A percentile compares a stretch with the other conserved stretches of the same genome.
These are phyloP conservation scores for Anaeramoeba flamelloides DNA, from an alignment of 78 protist genomes.

Conservation along the genomic window DNA sequence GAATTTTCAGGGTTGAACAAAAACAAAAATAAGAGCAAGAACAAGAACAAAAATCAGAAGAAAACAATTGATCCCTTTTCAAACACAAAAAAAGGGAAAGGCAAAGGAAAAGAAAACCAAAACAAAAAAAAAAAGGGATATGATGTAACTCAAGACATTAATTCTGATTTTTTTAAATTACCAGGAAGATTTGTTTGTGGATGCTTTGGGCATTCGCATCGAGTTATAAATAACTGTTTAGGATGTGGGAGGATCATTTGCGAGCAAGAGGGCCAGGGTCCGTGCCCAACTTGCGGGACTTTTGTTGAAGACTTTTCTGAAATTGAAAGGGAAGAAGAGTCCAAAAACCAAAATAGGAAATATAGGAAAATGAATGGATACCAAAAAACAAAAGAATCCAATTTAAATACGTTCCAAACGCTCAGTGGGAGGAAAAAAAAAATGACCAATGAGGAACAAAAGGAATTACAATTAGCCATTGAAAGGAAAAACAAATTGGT, in stretches of 20 bases:
- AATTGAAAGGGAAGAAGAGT: not conserved
- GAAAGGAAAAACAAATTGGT: not conserved
- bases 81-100: not conserved
- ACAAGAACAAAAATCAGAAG: not conserved
- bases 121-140: not conserved
- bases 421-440: no score
- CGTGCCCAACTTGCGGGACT: not conserved
- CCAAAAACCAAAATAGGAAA: no score
- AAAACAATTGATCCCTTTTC: not conserved
- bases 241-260: constrained; percentile 4
- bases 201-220: not conserved
- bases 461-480: not conserved
- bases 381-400: no score
- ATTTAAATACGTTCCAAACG: not conserved
- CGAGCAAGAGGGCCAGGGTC: constrained; percentile 6
- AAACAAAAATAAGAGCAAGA: not conserved
- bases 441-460: no score
- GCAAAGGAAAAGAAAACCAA: not conserved
- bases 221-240: not conserved
- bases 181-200: not conserved
- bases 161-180: not conserved
- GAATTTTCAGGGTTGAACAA: not conserved
- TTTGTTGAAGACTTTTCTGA: not conserved
- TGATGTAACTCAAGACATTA: not conserved
- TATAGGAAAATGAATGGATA: no score